Conservation (phyloP, 306 rosid species). For the Hippophae tibetana region DNA sequence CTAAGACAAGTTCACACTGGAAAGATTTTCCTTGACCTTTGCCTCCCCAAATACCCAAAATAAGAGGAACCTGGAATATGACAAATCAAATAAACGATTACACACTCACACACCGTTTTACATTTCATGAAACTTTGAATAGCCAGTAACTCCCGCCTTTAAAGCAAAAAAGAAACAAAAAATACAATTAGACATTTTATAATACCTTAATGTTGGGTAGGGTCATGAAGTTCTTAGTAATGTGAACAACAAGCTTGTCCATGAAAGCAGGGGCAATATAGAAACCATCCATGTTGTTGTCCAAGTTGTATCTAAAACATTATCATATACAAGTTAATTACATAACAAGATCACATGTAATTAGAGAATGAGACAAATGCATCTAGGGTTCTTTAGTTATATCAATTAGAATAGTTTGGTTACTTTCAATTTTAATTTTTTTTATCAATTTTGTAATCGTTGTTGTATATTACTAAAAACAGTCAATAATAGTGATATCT, state of each 20-base stretch:
- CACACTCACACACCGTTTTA: neutral
- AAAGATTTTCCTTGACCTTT: conserved; percentile 49
- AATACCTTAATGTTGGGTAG: conserved; percentile 39
- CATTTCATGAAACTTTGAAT: too few species aligned
- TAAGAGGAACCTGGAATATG: conserved; percentile 28
- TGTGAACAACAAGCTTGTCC: conserved; percentile 47
- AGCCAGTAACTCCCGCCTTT: too few species aligned
- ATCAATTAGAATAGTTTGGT: too few species aligned
- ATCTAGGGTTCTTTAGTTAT: too few species aligned
- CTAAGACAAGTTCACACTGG: conserved; percentile 45
- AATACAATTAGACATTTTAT: neutral
- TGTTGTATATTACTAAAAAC: too few species aligned
- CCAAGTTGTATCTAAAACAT: conserved; percentile 30
- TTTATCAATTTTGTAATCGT: too few species aligned
- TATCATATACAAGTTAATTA: too few species aligned
- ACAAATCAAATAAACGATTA: neutral
- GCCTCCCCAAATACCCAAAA: conserved; percentile 45
- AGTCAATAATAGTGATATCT: too few species aligned
- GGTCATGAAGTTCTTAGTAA: conserved; percentile 37
- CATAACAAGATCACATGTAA: too few species aligned
- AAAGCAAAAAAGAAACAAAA: neutral
- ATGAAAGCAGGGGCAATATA: conserved; percentile 49
- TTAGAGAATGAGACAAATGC: too few species aligned
- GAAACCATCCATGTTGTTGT: conserved; percentile 33
- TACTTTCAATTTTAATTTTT: too few species aligned